Percentiles rank a stretch among this genome's conserved stretches.
Conservation (phyloP, 495 filamentous ascomycete genomes). For the Glutinoglossum americanum region DNA sequence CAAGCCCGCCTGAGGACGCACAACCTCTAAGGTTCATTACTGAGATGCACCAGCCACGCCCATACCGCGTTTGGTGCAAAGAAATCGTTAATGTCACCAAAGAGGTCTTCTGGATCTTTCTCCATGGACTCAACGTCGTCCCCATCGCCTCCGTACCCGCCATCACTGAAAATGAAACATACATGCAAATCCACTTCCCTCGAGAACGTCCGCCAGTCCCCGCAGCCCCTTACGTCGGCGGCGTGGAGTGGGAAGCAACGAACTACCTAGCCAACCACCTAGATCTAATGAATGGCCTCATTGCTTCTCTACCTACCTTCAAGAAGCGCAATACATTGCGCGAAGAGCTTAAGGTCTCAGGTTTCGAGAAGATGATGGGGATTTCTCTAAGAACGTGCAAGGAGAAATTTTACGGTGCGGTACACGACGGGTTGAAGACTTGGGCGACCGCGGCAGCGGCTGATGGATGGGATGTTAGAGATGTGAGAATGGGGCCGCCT, state of each 20-base stretch:
- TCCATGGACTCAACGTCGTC: constrained; percentile 80
- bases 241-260: constrained; percentile 97
- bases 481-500: constrained; percentile 28
- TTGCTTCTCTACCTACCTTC: constrained; percentile 56
- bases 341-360: constrained; percentile 53
- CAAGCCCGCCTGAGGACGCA: constrained; percentile 47
- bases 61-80: constrained; percentile 84
- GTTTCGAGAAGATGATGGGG: constrained; percentile 83
- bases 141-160: constrained; percentile 25
- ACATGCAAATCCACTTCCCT: constrained; percentile 61
- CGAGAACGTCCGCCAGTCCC: constrained; percentile 74
- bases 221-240: constrained; percentile 88
- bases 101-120: constrained; percentile 98
- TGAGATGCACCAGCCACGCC: constrained; percentile 67
- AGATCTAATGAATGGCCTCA: constrained; percentile 75
- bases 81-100: constrained; percentile 84
- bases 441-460: constrained; percentile 77
- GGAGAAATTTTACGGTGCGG: constrained; percentile 82
- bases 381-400: constrained; percentile 73
- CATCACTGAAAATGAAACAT: constrained; percentile 19
- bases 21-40: constrained; percentile 69
- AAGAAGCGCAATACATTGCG: constrained; percentile 63
- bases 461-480: constrained; percentile 65
- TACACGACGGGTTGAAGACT: constrained; percentile 70
- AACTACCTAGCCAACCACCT: constrained; percentile 86